A percentile compares a stretch with the other conserved stretches of the same genome.
Evolutionary conservation across 177 flowering plant genomes (phyloP).

Genomic region (Telopea speciosissima): DNA sequence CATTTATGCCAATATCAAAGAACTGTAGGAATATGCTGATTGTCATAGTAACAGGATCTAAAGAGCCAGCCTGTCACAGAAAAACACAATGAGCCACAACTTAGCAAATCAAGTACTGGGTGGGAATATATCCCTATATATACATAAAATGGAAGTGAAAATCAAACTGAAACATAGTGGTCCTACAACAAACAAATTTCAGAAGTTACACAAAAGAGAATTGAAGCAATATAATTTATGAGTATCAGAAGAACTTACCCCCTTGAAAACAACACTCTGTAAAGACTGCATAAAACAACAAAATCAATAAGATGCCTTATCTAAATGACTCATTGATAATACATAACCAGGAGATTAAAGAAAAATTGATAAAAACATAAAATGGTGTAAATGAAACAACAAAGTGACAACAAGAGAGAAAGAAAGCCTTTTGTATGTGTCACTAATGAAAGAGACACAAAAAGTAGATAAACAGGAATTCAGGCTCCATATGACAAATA

Average conservation of each 20-base stretch:
- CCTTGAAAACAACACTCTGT: constrained; percentile 97
- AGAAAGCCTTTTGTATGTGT: no score
- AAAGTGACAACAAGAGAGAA: no score
- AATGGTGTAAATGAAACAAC: no score
- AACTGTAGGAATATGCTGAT: constrained; percentile 83
- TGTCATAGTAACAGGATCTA: constrained; percentile 89
- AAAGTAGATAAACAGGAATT: no score
- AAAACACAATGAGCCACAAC: constrained; percentile 10
- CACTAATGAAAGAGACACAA: no score
- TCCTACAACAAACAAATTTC: not conserved
- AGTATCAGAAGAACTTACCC: constrained; percentile 37
- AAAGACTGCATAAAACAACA: constrained; percentile 71
- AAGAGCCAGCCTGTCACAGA: constrained; percentile 76
- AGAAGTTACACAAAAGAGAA: not conserved
- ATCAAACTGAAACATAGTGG: not conserved
- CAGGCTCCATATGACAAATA: no score
- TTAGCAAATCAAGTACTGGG: not conserved
- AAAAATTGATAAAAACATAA: no score
- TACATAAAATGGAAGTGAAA: not conserved
- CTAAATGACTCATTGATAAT: not conserved
- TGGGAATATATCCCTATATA: not conserved
- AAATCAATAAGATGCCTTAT: constrained; percentile 20
- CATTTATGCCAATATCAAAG: constrained; percentile 94
- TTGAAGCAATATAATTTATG: not conserved
- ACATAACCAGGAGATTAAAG: not conserved